Evolutionary conservation across 2,329 filamentous ascomycete species (phyloP).

Genomic region (Fusarium torreyae): DNA sequence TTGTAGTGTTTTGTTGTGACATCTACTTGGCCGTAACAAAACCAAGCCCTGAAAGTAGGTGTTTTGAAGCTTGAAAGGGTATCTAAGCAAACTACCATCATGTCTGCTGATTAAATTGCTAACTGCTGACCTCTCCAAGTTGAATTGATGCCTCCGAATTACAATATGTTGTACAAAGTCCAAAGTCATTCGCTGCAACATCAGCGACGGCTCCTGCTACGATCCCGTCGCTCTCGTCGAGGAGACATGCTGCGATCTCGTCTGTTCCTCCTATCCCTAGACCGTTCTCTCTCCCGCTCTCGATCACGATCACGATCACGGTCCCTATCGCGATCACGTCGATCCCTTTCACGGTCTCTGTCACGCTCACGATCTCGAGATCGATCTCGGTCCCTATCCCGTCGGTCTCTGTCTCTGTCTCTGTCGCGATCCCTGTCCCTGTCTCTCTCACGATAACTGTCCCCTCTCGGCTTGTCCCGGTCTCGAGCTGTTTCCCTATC

Average conservation of each 20-base stretch:
- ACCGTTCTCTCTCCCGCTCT: constrained; percentile 41
- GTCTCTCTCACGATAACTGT: constrained; percentile 37
- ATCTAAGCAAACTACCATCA: constrained; percentile 31
- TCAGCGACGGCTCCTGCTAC: constrained; percentile 60
- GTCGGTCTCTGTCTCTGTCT: constrained; percentile 53
- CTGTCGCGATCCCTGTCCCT: constrained; percentile 50
- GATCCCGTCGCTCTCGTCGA: constrained; percentile 54
- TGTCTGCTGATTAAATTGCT: neutral
- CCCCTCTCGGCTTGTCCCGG: constrained; percentile 49
- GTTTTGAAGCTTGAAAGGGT: constrained; percentile 27
- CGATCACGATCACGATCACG: constrained; percentile 27
- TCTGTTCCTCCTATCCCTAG: constrained; percentile 45
- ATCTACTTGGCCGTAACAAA: neutral
- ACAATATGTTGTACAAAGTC: neutral
- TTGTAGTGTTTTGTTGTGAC: neutral
- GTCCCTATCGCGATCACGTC: constrained; percentile 43
- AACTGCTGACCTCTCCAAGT: neutral
- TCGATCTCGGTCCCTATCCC: constrained; percentile 55
- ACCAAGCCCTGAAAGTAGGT: neutral
- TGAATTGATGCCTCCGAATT: neutral
- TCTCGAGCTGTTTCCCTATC: constrained; percentile 43
- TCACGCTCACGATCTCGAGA: constrained; percentile 53
- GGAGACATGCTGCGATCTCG: constrained; percentile 54
- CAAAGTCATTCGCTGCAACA: constrained; percentile 54
- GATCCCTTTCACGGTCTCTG: constrained; percentile 47